Conservation (phyloP, 176 grass and related monocot genomes). For the Musa troglodytarum region DNA sequence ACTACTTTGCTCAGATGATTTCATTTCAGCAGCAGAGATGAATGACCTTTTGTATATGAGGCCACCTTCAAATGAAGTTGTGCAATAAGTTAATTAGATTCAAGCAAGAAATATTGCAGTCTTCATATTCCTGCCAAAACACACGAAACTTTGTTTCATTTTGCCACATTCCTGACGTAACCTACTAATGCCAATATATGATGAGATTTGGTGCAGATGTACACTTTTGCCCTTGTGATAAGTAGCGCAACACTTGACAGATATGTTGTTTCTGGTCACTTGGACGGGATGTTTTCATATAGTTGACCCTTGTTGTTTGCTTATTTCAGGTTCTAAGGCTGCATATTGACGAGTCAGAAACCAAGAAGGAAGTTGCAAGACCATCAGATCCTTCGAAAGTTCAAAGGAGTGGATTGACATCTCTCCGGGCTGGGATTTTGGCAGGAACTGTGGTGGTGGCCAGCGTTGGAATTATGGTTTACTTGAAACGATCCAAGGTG, state of each 20-base stretch:
- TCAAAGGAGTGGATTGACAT: conserved; percentile 9
- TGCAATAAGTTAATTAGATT: not conserved
- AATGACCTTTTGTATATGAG: not conserved
- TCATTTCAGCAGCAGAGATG: not conserved
- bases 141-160: not conserved
- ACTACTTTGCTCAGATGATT: not conserved
- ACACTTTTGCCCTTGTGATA: not conserved
- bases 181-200: not conserved
- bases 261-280: too few relatives aligned
- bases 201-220: not conserved
- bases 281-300: not conserved
- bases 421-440: conserved; percentile 44
- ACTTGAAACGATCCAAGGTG: conserved; percentile 67
- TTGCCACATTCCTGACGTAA: not conserved
- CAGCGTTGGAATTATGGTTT: conserved; percentile 52
- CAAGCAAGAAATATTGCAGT: not conserved
- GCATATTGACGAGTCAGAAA: conserved; percentile 40
- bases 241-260: too few relatives aligned
- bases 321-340: conserved; percentile 65
- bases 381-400: conserved; percentile 30
- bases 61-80: not conserved
- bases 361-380: conserved; percentile 22
- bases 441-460: conserved; percentile 44
- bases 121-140: not conserved
- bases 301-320: not conserved